A percentile compares a stretch with the other conserved stretches of the same genome.
Evolutionary conservation across 495 filamentous ascomycete genomes (phyloP).

Genomic region (Eremomyces bilateralis): DNA sequence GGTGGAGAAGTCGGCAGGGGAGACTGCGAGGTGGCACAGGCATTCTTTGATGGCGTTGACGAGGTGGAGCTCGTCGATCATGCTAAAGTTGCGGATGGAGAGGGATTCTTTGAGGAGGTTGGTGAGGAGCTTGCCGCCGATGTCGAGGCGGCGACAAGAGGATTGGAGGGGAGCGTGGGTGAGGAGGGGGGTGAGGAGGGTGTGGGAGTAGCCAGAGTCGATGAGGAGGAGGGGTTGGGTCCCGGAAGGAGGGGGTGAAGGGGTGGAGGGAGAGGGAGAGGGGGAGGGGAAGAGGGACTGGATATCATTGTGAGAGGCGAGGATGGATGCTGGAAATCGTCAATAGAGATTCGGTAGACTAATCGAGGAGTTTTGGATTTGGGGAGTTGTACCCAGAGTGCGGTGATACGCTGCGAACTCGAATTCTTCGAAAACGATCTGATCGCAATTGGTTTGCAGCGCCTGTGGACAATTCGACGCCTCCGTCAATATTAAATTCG

Average conservation of each 20-base stretch:
- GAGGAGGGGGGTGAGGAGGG: conserved; percentile 73
- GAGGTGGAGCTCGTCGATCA: conserved; percentile 78
- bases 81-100: conserved; percentile 78
- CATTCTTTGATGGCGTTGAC: conserved; percentile 93
- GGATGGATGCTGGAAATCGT: background rate
- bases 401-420: conserved; percentile 77
- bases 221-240: conserved; percentile 70
- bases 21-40: conserved; percentile 60
- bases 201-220: conserved; percentile 85
- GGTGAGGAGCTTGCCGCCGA: conserved; percentile 87
- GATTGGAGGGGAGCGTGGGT: conserved; percentile 59
- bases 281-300: conserved; percentile 31
- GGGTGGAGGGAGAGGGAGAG: conserved; percentile 35
- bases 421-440: conserved; percentile 96
- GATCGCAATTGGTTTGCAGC: conserved; percentile 75
- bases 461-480: conserved; percentile 67
- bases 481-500: conserved; percentile 67
- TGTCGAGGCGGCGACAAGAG: conserved; percentile 65
- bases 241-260: conserved; percentile 31
- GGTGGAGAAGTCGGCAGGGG: conserved; percentile 46
- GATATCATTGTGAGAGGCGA: conserved; percentile 1
- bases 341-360: background rate
- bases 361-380: background rate
- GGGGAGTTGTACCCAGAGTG: conserved; percentile 30
- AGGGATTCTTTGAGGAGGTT: conserved; percentile 82